Base-by-base conservation (phyloP, 2,329 filamentous ascomycete species). In the Calonectria pseudoturangicola region DNA sequence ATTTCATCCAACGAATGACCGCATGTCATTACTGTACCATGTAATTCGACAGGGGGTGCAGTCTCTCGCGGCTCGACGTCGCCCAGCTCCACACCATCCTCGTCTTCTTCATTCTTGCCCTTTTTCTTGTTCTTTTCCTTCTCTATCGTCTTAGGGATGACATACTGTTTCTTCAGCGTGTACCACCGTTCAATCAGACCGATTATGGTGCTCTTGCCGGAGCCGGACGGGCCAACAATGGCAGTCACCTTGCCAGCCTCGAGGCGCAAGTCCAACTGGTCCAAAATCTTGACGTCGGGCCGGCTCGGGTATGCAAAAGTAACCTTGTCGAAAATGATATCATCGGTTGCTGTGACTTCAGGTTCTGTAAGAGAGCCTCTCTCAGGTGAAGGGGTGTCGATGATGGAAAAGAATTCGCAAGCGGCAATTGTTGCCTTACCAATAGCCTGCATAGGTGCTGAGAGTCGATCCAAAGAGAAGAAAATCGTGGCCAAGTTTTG, bases 151-250 rank as follows among this genome's bases (percentile, higher is more conserved):
- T 88, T 88, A 16, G 86, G 86, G 30, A 91, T 87, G 21, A 86
- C 77, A 67, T 88, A 83, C 72, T 91, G 87, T 7, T 88, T 85
- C 43, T 88, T 85, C 0, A 93, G 85, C 2, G 91, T 89, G 79
- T 95, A 95, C 92, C 93, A 95, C 36, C 93, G 86, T 79, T 95
- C 91, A 3, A 95, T 85, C 2, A 95, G 84, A 0, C 92, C 92
- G 0, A 95, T 90, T 28, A 95, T 91, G 0, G 93, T 95, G 65
- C 91, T 93, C 81, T 95, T 96, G 0, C 94, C 93, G 5, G 89
- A 92, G 0, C 93, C 93, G 2, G 92, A 94, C 0, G 92, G 90
- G 0, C 93, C 93, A 25, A 95, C 93, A 21, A 95, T 92, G 2
- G 93, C 93, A 0, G 92, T 94, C 2, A 92, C 89, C 78, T 93